phyloP scores from a whole-genome alignment of 192 early-diverging fungal genomes.

The Entomortierella parvispora region DNA sequence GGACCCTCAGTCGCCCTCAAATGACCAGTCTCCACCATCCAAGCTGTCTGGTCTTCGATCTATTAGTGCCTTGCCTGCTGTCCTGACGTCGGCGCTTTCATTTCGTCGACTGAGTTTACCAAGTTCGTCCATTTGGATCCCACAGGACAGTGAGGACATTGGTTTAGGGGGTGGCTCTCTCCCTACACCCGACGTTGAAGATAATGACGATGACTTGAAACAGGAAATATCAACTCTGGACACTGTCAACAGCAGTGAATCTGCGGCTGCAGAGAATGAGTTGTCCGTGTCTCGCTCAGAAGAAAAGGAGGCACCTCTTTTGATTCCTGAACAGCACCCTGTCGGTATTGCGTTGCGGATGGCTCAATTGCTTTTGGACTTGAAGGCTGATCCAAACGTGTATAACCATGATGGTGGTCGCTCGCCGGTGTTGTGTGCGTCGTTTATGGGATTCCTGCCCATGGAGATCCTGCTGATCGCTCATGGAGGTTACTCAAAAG shows the following conservation, averaged over 20 bases:
- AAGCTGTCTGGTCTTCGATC: conserved; percentile 28
- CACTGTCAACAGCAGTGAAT: no score
- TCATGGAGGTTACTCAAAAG: conserved; percentile 36
- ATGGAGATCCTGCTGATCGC: conserved; percentile 38
- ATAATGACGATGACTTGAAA: neutral
- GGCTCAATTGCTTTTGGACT: conserved; percentile 19
- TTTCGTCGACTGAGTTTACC: conserved; percentile 40
- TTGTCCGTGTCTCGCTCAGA: no score
- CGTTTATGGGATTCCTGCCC: conserved; percentile 35
- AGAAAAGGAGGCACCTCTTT: neutral
- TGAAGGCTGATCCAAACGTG: conserved; percentile 39
- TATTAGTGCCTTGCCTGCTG: conserved; percentile 28
- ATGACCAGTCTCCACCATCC: conserved; percentile 4
- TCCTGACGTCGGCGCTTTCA: conserved; percentile 19
- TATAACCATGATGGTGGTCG: conserved; percentile 44
- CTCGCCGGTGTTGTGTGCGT: conserved; percentile 39
- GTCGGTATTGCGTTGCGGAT: conserved; percentile 29
- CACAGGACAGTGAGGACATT: conserved; percentile 31
- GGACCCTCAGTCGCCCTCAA: neutral
- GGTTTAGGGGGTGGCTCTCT: conserved; percentile 27
- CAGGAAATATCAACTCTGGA: no score
- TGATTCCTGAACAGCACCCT: conserved; percentile 34
- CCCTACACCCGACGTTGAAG: conserved; percentile 20
- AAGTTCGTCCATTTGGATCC: conserved; percentile 19
- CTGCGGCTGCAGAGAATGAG: conserved; percentile 1